These are phyloP conservation scores for Cicer judaicum DNA, from an alignment of 306 rosid genomes.

Conservation along the genomic window DNA sequence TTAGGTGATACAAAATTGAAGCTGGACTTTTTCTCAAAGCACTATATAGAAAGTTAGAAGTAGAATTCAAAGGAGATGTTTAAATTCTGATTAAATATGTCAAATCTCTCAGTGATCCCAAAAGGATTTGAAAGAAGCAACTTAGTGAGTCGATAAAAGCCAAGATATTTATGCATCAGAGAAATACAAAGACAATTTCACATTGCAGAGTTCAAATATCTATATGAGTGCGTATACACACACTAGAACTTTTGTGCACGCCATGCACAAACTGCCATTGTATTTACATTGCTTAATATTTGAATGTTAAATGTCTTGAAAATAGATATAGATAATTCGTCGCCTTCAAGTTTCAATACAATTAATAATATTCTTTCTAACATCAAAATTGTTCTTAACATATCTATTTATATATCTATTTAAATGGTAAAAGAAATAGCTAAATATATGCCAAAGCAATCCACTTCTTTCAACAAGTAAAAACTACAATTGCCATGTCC, in stretches of 20 bases:
- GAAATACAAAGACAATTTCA: not conserved
- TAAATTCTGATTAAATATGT: not conserved
- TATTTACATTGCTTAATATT: slow-evolving; percentile 1
- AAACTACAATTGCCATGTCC: not conserved
- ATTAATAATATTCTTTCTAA: not conserved
- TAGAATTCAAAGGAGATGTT: not conserved
- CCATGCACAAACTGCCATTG: slow-evolving; percentile 1
- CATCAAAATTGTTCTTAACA: not conserved
- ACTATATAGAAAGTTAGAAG: not conserved
- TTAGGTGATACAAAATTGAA: not conserved
- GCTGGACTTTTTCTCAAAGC: not conserved
- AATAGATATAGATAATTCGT: not conserved
- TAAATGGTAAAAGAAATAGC: not conserved
- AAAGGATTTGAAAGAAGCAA: not conserved
- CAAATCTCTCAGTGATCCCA: not conserved
- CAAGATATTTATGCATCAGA: not conserved
- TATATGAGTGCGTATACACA: not conserved
- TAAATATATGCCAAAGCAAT: slow-evolving; percentile 5
- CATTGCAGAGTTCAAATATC: not conserved
- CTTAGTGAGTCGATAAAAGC: not conserved
- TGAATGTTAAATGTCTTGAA: not conserved
- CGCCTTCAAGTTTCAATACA: not conserved
- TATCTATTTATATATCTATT: slow-evolving; percentile 1
- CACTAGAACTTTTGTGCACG: not conserved
- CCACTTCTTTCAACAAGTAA: not conserved